Evolutionary conservation across 202 grass and related monocot species (phyloP).

Genomic region (Setaria viridis): DNA sequence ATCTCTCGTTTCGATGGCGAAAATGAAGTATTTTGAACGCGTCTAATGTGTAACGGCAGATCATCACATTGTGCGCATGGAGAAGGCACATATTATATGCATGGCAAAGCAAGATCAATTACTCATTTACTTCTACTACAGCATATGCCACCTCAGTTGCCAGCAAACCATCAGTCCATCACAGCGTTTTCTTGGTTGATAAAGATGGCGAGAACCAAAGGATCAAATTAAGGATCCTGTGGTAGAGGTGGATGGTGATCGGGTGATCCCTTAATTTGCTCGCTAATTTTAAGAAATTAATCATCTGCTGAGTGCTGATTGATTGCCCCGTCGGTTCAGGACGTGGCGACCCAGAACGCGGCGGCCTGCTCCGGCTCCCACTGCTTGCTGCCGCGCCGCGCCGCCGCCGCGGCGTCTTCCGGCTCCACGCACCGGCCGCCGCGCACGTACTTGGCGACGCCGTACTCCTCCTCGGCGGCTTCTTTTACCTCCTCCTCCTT

Average conservation of each 20-base stretch:
- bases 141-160: constrained; percentile 1
- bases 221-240: background rate
- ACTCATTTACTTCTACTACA: background rate
- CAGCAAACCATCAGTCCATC: background rate
- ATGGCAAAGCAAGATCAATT: constrained; percentile 11
- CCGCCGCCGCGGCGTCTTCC: constrained; percentile 17
- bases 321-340: constrained; percentile 32
- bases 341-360: constrained; percentile 55
- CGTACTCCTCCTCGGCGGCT: background rate
- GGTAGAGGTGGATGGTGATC: constrained; percentile 15
- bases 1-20: background rate
- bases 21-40: background rate
- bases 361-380: constrained; percentile 54
- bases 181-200: constrained; percentile 11
- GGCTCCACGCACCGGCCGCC: constrained; percentile 45
- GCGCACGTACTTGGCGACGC: constrained; percentile 40
- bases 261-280: constrained; percentile 14
- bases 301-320: background rate
- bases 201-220: constrained; percentile 14
- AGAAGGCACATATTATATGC: background rate
- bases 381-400: constrained; percentile 19
- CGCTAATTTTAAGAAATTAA: background rate
- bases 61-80: background rate
- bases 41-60: background rate
- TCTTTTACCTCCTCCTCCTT: background rate